Evolutionary conservation across 2,329 filamentous ascomycete genomes (phyloP).

Genomic region (Sporothrix phasma): DNA sequence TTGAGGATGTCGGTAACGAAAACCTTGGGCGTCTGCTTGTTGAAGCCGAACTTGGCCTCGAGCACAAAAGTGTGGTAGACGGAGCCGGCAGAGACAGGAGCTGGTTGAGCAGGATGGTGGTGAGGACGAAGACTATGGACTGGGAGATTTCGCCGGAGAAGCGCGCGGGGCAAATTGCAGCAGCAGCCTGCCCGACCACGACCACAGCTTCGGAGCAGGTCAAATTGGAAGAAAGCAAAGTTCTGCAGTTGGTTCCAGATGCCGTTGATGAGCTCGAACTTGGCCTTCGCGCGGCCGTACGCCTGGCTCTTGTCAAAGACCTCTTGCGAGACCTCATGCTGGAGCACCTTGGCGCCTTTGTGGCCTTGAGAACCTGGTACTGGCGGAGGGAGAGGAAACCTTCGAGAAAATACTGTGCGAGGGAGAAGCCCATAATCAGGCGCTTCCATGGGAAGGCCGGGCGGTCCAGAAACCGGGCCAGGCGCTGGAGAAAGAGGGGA

Average conservation of each 20-base stretch:
- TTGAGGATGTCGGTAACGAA: constrained; percentile 90
- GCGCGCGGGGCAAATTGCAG: constrained; percentile 62
- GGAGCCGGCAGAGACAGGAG: constrained; percentile 63
- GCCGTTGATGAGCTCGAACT: constrained; percentile 72
- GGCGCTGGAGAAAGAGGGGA: constrained; percentile 38
- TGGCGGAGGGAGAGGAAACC: constrained; percentile 82
- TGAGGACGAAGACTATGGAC: constrained; percentile 83
- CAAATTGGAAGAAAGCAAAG: constrained; percentile 77
- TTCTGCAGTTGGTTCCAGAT: constrained; percentile 84
- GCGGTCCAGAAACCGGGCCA: constrained; percentile 79
- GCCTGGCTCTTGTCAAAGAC: constrained; percentile 94
- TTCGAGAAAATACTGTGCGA: constrained; percentile 86
- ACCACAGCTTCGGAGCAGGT: constrained; percentile 90
- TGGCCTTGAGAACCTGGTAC: constrained; percentile 74
- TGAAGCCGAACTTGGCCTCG: constrained; percentile 96
- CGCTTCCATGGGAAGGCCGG: constrained; percentile 96
- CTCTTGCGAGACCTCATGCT: constrained; percentile 77
- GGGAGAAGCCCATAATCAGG: constrained; percentile 85
- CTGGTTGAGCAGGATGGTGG: constrained; percentile 75
- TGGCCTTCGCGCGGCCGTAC: constrained; percentile 91
- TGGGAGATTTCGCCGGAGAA: constrained; percentile 91
- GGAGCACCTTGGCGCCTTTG: constrained; percentile 70
- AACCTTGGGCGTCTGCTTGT: constrained; percentile 86
- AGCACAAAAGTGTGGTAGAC: constrained; percentile 94
- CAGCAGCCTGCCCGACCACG: constrained; percentile 64